phyloP scores from a whole-genome alignment of 768 basidiomycete genomes.

The Boletus insuetus region DNA sequence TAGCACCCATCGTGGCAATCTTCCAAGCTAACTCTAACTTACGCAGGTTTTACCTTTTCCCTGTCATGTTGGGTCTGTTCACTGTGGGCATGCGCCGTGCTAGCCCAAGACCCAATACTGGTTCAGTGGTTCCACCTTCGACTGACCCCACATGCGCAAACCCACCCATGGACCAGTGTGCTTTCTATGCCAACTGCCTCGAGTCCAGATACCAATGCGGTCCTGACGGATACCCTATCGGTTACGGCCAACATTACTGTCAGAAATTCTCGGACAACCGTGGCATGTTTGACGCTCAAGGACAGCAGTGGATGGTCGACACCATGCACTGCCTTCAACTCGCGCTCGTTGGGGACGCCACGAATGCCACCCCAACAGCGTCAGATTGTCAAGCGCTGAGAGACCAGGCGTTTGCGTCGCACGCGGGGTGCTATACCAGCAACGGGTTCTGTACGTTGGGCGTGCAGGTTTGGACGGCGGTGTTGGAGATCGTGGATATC shows the following conservation, averaged over 20 bases:
- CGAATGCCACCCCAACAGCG: slow-evolving; percentile 16
- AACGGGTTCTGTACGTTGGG: slow-evolving; percentile 43
- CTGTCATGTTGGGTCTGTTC: not conserved
- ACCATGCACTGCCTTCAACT: slow-evolving; percentile 48
- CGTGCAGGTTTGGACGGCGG: slow-evolving; percentile 34
- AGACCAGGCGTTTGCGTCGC: slow-evolving; percentile 40
- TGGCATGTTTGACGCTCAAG: slow-evolving; percentile 28
- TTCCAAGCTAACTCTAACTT: not conserved
- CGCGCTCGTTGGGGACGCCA: slow-evolving; percentile 37
- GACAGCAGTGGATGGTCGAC: slow-evolving; percentile 42
- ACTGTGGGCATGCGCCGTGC: not conserved
- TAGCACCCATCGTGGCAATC: too few species aligned
- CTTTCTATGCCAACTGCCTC: slow-evolving; percentile 45
- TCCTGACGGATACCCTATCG: slow-evolving; percentile 40
- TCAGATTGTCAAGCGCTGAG: slow-evolving; percentile 33
- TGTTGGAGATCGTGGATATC: slow-evolving; percentile 33
- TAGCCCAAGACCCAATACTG: not conserved
- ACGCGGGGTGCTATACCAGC: slow-evolving; percentile 39
- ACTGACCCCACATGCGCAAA: slow-evolving; percentile 17
- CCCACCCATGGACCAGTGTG: slow-evolving; percentile 39
- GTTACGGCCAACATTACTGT: slow-evolving; percentile 42
- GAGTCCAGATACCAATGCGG: slow-evolving; percentile 47
- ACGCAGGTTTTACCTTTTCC: not conserved
- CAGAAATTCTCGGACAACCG: slow-evolving; percentile 35
- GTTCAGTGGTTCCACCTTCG: slow-evolving; percentile 17